Conservation (phyloP, 2,329 filamentous ascomycete genomes). For the Calonectria henricotiae region DNA sequence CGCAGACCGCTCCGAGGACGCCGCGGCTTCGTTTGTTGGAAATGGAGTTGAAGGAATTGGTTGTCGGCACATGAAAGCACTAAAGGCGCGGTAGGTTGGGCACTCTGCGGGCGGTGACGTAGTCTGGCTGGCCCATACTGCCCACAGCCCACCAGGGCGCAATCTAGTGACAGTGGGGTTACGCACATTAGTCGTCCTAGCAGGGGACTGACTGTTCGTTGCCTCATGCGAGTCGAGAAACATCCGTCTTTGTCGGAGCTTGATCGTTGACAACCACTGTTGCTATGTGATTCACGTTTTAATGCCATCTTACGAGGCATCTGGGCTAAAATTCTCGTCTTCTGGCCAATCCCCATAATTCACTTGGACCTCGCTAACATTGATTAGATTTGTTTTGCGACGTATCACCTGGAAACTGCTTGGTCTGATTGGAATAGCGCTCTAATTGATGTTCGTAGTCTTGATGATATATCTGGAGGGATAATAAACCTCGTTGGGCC, state of each 20-base stretch:
- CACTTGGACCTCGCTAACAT: not conserved
- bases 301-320: not conserved
- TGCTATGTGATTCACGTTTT: not conserved
- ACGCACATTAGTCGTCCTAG: constrained; percentile 17
- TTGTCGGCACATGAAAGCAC: constrained; percentile 40
- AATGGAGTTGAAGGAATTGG: constrained; percentile 45
- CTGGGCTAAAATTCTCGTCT: not conserved
- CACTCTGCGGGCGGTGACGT: constrained; percentile 51
- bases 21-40: constrained; percentile 29
- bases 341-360: not conserved
- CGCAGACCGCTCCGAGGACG: constrained; percentile 22
- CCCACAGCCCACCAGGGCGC: constrained; percentile 35
- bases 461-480: not conserved
- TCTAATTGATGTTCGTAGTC: not conserved
- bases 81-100: constrained; percentile 36
- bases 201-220: not conserved
- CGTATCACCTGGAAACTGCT: no score
- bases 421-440: not conserved
- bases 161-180: constrained; percentile 28
- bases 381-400: not conserved
- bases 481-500: not conserved
- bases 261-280: not conserved
- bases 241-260: not conserved
- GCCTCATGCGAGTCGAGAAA: not conserved
- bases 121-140: constrained; percentile 46